These are phyloP conservation scores for Lactuca sativa DNA, from an alignment of 129 eudicot species.

Conservation along the genomic window DNA sequence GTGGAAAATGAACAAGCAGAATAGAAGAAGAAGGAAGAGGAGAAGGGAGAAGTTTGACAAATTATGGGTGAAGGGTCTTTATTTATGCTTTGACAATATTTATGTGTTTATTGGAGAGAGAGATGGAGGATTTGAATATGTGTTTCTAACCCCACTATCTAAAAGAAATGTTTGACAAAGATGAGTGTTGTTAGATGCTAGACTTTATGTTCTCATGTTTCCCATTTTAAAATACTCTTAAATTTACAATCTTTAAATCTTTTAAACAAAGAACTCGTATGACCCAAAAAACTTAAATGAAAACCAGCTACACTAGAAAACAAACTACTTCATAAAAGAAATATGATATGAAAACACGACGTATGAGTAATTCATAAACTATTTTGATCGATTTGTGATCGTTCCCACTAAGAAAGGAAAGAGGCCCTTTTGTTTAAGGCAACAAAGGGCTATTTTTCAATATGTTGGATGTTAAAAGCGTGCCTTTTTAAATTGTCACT, in stretches of 20 bases:
- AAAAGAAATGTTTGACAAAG: conserved; percentile 63
- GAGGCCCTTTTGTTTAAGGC: neutral
- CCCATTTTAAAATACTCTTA: neutral
- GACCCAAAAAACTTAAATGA: neutral
- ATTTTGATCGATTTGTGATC: neutral
- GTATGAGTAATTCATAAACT: too few species aligned
- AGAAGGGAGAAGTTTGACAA: conserved; percentile 47
- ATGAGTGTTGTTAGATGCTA: conserved; percentile 33
- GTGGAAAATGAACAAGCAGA: conserved; percentile 11
- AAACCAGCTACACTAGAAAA: neutral
- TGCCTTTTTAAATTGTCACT: conserved; percentile 2
- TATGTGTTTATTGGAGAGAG: conserved; percentile 33
- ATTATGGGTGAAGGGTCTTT: conserved; percentile 50
- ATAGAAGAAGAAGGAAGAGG: conserved; percentile 22
- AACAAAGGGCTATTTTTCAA: neutral
- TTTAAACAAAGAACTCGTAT: neutral
- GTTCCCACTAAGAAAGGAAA: conserved; percentile 2
- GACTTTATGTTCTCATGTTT: conserved; percentile 15
- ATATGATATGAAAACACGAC: neutral
- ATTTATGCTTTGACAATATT: conserved; percentile 71
- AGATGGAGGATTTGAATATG: conserved; percentile 40
- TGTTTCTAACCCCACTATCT: conserved; percentile 52
- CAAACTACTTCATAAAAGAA: neutral
- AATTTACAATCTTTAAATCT: too few species aligned
- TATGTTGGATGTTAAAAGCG: conserved; percentile 12